phyloP scores from a whole-genome alignment of 345 rosid species.

The Euphorbia lathyris region DNA sequence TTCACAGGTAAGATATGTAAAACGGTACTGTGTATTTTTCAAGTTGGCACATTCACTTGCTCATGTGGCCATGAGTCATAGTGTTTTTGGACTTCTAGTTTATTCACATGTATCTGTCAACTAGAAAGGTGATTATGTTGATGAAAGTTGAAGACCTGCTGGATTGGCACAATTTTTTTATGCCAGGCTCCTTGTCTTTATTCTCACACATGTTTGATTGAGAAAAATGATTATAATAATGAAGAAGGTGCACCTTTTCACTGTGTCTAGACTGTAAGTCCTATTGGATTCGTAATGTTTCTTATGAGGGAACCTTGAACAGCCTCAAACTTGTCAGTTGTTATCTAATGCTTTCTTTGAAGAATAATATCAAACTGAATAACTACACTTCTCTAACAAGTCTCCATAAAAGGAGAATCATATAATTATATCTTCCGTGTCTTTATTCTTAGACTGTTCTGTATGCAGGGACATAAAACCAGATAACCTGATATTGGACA shows the following conservation, averaged over 20 bases:
- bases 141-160: not conserved
- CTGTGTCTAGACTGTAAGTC: not conserved
- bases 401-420: not conserved
- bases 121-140: not conserved
- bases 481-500: conserved; percentile 90
- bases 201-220: not conserved
- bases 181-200: not conserved
- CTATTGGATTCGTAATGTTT: not conserved
- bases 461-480: conserved; percentile 90
- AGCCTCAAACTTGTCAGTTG: not conserved
- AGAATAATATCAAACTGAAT: not conserved
- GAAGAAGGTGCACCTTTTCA: not conserved
- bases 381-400: not conserved
- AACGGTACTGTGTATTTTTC: not conserved
- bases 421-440: not conserved
- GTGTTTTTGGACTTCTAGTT: not conserved
- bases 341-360: not conserved
- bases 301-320: not conserved
- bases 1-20: conserved; percentile 20
- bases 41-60: not conserved
- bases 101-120: not conserved
- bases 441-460: conserved; percentile 26
- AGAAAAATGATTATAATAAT: not conserved
- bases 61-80: not conserved
- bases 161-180: conserved; percentile 3